Conservation (phyloP, 441 rosid genomes). For the Syzygium syzygioides region DNA sequence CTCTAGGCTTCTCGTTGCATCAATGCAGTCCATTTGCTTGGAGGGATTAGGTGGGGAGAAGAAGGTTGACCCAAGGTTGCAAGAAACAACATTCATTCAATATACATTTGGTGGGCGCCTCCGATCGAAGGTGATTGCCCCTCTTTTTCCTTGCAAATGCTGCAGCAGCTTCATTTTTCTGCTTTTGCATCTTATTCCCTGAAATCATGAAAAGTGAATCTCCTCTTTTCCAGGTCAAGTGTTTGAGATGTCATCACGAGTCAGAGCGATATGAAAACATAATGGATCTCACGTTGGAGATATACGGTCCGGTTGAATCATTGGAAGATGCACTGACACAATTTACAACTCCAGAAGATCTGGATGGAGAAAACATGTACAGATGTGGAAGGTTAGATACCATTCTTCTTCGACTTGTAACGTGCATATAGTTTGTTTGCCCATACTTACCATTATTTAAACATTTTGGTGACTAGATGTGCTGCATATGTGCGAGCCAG, state of each 20-base stretch:
- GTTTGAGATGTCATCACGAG: slow-evolving; percentile 69
- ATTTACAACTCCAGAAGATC: slow-evolving; percentile 74
- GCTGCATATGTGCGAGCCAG: slow-evolving; percentile 71
- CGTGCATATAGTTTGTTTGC: background rate
- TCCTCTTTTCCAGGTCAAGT: slow-evolving; percentile 50
- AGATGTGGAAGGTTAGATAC: slow-evolving; percentile 73
- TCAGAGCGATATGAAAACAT: slow-evolving; percentile 81
- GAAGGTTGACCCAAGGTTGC: slow-evolving; percentile 58
- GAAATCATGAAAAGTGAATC: background rate
- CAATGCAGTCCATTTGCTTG: slow-evolving; percentile 83
- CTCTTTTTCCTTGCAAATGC: slow-evolving; percentile 3
- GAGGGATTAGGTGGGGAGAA: slow-evolving; percentile 76
- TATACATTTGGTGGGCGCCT: slow-evolving; percentile 82
- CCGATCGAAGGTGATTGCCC: slow-evolving; percentile 51
- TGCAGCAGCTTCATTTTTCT: slow-evolving; percentile 4
- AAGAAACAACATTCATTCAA: slow-evolving; percentile 84
- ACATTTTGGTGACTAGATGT: slow-evolving; percentile 31
- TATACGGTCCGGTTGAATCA: slow-evolving; percentile 79
- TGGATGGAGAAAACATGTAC: slow-evolving; percentile 91
- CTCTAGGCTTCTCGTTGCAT: slow-evolving; percentile 66
- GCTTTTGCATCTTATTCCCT: background rate
- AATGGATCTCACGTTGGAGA: slow-evolving; percentile 86
- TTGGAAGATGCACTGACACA: slow-evolving; percentile 80
- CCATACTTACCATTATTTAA: background rate
- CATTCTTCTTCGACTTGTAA: background rate